phyloP scores from a whole-genome alignment of 2,329 filamentous ascomycete genomes.

The Talaromyces piceae region DNA sequence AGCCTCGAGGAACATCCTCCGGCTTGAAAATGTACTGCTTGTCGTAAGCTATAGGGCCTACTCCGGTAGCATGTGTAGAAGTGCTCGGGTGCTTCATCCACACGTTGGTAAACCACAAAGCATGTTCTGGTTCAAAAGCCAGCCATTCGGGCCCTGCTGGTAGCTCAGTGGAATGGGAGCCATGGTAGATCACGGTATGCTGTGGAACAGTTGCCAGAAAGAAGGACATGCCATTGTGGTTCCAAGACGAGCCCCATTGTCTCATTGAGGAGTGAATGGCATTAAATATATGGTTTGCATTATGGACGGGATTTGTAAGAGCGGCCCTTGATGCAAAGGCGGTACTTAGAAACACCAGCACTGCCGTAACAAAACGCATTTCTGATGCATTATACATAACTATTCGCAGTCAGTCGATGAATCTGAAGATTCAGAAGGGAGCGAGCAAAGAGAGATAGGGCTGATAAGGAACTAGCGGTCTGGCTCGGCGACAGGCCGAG shows the following conservation, averaged over 20 bases:
- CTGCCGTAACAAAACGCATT: too few species aligned
- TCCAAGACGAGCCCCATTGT: conserved; percentile 60
- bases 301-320: not conserved
- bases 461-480: not conserved
- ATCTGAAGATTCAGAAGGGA: not conserved
- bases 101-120: conserved; percentile 49
- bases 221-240: conserved; percentile 64
- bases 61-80: not conserved
- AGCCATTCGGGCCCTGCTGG: conserved; percentile 56
- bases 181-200: conserved; percentile 59
- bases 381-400: not conserved
- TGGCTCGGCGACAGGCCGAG: not conserved
- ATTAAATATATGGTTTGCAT: conserved; percentile 50
- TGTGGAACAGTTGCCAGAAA: conserved; percentile 55
- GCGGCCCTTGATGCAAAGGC: not conserved
- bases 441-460: not conserved
- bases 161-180: conserved; percentile 36
- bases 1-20: conserved; percentile 37
- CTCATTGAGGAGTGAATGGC: conserved; percentile 60
- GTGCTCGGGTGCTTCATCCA: not conserved
- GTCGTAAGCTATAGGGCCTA: not conserved
- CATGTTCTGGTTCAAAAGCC: conserved; percentile 65
- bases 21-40: not conserved
- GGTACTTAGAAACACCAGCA: not conserved
- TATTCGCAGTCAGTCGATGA: too few species aligned